A percentile compares a stretch with the other conserved stretches of the same genome.
These are phyloP conservation scores for Bremia lactucae DNA, from an alignment of 352 stramenopile species.

Conservation along the genomic window DNA sequence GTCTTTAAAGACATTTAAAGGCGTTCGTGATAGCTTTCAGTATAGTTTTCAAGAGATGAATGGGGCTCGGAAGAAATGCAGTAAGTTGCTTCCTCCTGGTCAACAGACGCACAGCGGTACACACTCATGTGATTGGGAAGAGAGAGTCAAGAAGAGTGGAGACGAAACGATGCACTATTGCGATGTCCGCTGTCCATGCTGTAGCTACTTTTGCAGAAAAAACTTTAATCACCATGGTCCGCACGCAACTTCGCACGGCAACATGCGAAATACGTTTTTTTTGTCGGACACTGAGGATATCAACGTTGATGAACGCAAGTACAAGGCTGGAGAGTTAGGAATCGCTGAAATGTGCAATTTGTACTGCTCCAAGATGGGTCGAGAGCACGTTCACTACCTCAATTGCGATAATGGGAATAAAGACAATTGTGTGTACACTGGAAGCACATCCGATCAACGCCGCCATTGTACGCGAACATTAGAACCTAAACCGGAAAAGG, in stretches of 20 bases:
- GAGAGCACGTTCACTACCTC: conserved; percentile 65
- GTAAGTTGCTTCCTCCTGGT: conserved; percentile 20
- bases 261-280: conserved; percentile 77
- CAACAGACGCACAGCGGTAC: conserved; percentile 33
- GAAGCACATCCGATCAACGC: conserved; percentile 38
- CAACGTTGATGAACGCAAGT: conserved; percentile 66
- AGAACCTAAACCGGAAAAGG: conserved; percentile 36
- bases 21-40: conserved; percentile 43
- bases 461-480: conserved; percentile 50
- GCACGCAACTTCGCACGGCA: conserved; percentile 63
- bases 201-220: conserved; percentile 70
- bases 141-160: conserved; percentile 4
- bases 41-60: conserved; percentile 81
- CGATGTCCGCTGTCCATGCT: conserved; percentile 54
- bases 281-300: conserved; percentile 43
- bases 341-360: conserved; percentile 76
- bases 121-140: conserved; percentile 35
- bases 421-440: conserved; percentile 39
- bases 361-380: conserved; percentile 73
- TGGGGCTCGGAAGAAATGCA: conserved; percentile 54
- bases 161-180: conserved; percentile 48
- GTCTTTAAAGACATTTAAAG: conserved; percentile 53
- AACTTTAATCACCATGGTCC: conserved; percentile 34
- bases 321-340: conserved; percentile 45
- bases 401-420: conserved; percentile 36